Percentiles rank a stretch among this genome's conserved stretches.
Conservation (phyloP, 2,329 filamentous ascomycete species). For the Zymoseptoria ardabiliae region DNA sequence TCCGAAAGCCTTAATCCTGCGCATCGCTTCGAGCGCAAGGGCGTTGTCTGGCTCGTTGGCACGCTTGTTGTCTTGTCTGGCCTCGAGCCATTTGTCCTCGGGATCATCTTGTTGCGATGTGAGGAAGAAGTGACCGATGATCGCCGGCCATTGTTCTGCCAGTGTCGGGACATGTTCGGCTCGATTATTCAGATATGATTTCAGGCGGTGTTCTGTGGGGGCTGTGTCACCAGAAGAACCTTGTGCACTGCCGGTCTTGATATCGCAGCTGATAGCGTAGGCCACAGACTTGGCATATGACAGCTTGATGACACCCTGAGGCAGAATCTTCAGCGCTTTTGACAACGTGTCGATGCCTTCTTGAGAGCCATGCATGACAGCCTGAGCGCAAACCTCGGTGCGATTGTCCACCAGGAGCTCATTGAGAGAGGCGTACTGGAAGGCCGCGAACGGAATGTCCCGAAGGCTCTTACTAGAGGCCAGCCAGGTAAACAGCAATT, state of each 20-base stretch:
- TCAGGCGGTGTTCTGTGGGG: slow-evolving; percentile 42
- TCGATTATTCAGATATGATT: slow-evolving; percentile 61
- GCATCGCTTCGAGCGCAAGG: slow-evolving; percentile 55
- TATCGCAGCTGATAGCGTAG: slow-evolving; percentile 75
- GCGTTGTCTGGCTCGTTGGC: slow-evolving; percentile 26
- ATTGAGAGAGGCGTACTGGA: slow-evolving; percentile 63
- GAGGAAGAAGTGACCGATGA: slow-evolving; percentile 68
- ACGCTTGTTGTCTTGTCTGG: slow-evolving; percentile 38
- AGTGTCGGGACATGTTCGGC: slow-evolving; percentile 53
- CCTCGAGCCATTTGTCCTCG: slow-evolving; percentile 48
- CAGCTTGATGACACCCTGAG: slow-evolving; percentile 50
- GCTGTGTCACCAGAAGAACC: slow-evolving; percentile 4
- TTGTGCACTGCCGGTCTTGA: slow-evolving; percentile 30
- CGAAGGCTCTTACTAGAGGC: slow-evolving; percentile 48
- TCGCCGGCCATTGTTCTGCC: slow-evolving; percentile 64
- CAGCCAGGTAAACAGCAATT: slow-evolving; percentile 88
- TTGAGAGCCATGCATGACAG: slow-evolving; percentile 72
- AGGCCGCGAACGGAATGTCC: slow-evolving; percentile 77
- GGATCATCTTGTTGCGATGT: slow-evolving; percentile 67
- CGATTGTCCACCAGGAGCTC: slow-evolving; percentile 65
- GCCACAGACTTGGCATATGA: slow-evolving; percentile 75
- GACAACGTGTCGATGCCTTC: slow-evolving; percentile 56
- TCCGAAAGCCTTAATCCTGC: slow-evolving; percentile 61
- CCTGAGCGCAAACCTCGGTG: slow-evolving; percentile 70
- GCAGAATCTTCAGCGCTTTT: slow-evolving; percentile 47